These are phyloP conservation scores for Huntiella abstrusa DNA, from an alignment of 2,329 filamentous ascomycete genomes.

Conservation along the genomic window DNA sequence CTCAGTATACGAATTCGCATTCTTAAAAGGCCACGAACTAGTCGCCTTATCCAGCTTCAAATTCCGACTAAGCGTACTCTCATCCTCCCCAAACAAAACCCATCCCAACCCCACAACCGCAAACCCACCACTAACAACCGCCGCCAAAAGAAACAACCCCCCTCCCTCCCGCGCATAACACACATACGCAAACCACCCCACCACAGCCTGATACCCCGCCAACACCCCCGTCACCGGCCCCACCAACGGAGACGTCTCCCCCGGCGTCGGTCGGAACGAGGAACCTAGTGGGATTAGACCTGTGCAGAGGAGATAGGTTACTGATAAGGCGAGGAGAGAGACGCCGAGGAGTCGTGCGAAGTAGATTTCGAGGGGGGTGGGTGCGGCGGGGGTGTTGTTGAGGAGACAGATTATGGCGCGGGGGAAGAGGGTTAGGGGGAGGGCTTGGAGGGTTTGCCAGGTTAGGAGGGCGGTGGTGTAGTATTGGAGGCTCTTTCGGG, in stretches of 20 bases:
- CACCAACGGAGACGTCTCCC: constrained; percentile 38
- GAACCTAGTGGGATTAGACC: constrained; percentile 47
- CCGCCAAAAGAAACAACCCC: constrained; percentile 24
- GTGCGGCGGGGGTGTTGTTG: neutral
- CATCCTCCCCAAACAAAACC: constrained; percentile 22
- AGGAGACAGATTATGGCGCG: constrained; percentile 28
- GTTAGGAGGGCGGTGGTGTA: constrained; percentile 33
- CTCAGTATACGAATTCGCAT: constrained; percentile 19
- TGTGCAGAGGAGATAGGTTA: constrained; percentile 48
- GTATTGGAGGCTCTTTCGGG: constrained; percentile 26
- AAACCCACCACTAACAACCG: constrained; percentile 35
- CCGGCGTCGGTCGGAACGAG: constrained; percentile 16
- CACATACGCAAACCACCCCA: constrained; percentile 49
- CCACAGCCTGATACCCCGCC: constrained; percentile 42
- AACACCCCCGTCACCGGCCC: constrained; percentile 48
- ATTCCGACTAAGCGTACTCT: constrained; percentile 20
- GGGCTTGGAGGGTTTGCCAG: constrained; percentile 30
- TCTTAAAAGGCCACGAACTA: constrained; percentile 23
- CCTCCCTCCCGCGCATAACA: constrained; percentile 36
- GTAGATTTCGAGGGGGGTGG: constrained; percentile 46
- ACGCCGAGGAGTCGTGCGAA: constrained; percentile 54
- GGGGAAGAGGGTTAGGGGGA: constrained; percentile 29
- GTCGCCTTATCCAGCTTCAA: constrained; percentile 22
- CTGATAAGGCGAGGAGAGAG: constrained; percentile 42
- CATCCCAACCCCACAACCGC: constrained; percentile 31